These are phyloP conservation scores for Pseudogymnoascus sp. DNA, from an alignment of 2,329 filamentous ascomycete genomes.

Conservation along the genomic window DNA sequence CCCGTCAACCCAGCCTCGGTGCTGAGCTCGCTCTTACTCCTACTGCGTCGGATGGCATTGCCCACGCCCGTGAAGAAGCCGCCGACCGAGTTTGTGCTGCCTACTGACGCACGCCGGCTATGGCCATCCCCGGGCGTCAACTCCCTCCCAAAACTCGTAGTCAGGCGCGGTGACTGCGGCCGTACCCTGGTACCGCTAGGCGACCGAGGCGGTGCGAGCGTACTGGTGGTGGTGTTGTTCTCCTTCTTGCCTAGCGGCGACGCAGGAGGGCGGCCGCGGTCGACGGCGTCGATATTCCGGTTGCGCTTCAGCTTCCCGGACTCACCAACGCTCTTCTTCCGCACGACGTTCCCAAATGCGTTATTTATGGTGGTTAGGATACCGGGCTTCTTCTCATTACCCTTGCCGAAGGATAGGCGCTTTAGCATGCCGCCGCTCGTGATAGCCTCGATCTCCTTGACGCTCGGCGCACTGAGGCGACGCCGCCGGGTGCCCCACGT, in stretches of 20 bases:
- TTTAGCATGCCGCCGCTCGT: conserved; percentile 56
- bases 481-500: conserved; percentile 64
- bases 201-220: conserved; percentile 45
- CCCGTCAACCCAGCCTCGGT: conserved; percentile 31
- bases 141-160: conserved; percentile 39
- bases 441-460: conserved; percentile 50
- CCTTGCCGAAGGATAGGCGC: conserved; percentile 48
- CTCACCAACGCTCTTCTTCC: conserved; percentile 24
- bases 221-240: conserved; percentile 26
- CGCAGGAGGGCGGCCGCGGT: conserved; percentile 19
- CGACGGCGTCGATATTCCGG: conserved; percentile 20
- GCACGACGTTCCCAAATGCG: conserved; percentile 24
- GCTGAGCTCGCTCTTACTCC: conserved; percentile 49
- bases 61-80: conserved; percentile 28
- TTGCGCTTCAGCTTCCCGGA: conserved; percentile 25
- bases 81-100: conserved; percentile 29
- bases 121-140: conserved; percentile 37
- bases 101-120: conserved; percentile 42
- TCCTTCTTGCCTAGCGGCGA: conserved; percentile 27
- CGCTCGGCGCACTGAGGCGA: conserved; percentile 47
- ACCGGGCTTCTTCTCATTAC: conserved; percentile 36
- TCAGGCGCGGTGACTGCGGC: conserved; percentile 29
- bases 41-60: conserved; percentile 40
- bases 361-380: conserved; percentile 40
- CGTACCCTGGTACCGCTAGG: conserved; percentile 43